Evolutionary conservation across 2,329 filamentous ascomycete genomes (phyloP), one percentile per base, ranked within the genome.

Genomic region (Penicillium sp.): DNA sequence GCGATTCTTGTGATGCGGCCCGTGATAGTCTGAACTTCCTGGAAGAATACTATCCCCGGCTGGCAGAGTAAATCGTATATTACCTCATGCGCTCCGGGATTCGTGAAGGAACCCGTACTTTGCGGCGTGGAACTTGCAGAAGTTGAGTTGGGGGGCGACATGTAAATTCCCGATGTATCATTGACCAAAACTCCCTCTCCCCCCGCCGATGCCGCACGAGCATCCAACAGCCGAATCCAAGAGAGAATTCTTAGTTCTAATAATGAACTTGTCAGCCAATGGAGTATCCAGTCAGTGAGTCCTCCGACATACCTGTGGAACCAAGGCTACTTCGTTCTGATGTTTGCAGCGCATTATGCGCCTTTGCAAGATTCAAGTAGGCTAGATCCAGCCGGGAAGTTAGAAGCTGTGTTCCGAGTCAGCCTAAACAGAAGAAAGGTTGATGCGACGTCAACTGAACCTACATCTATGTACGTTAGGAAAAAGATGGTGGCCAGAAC

Each of bases 21-120:
- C 70, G 82, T 82, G 62, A 83, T 82, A 32, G 77, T 80, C 62
- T 82, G 81, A 0, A 83, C 79, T 56, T 82, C 81, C 51, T 84
- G 81, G 58, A 81, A 84, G 64, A 84, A 84, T 38, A 7, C 39
- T 40, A 39, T 45, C 8, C 43, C 43, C 1, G 18, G 43, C 30
- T 45, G 30, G 30, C 43, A 45, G 7, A 45, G 30, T 32, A 45
- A 6, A 35, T 45, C 30, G 7, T 45, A 45, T 7, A 45, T 45
- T 4, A 45, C 43, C 14, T 45, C 43, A 13, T 34, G 30, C 2
- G 43, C 30, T 35, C 30, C 30, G 8, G 29, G 18, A 16, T 19
- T 45, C 1, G 13, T 3, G 30, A 30, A 10, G 1, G 43, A 2
- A 8, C 30, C 19, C 18, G 10, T 34, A 13, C 16, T 45, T 35